Evolutionary conservation across 805 yeast genomes (phyloP).

Genomic region (Myxozyma udenii): DNA sequence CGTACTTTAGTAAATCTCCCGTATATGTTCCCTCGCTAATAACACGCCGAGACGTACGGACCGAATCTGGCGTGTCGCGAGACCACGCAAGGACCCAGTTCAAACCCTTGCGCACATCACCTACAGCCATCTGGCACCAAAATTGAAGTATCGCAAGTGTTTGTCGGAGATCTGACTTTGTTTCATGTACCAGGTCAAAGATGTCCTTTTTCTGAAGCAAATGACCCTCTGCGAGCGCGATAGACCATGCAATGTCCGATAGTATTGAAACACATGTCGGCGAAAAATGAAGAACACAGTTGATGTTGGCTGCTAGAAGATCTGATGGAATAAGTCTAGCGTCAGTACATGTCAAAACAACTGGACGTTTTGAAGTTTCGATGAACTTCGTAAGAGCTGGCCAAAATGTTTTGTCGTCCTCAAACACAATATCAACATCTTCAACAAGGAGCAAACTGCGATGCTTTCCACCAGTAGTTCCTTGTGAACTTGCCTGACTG

Average conservation of each 20-base stretch:
- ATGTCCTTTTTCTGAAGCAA: constrained; percentile 30
- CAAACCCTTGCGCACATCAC: constrained; percentile 23
- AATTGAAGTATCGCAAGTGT: constrained; percentile 29
- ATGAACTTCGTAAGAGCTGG: constrained; percentile 59
- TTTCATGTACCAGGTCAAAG: constrained; percentile 13
- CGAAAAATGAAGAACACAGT: constrained; percentile 41
- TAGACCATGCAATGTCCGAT: constrained; percentile 34
- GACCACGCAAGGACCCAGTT: constrained; percentile 20
- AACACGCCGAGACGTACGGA: constrained; percentile 6
- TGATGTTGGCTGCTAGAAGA: constrained; percentile 45
- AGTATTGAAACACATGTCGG: constrained; percentile 22
- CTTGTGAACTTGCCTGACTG: neutral
- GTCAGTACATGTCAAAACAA: constrained; percentile 63
- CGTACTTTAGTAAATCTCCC: neutral
- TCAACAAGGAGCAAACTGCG: constrained; percentile 75
- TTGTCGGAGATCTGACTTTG: constrained; percentile 32
- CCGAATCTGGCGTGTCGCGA: neutral
- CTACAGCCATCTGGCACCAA: constrained; percentile 34
- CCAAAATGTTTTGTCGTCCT: constrained; percentile 81
- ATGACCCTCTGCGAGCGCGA: constrained; percentile 42
- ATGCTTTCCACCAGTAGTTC: constrained; percentile 38
- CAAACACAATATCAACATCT: constrained; percentile 79
- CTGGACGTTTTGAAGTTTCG: constrained; percentile 62
- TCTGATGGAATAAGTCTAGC: constrained; percentile 47
- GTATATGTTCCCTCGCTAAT: constrained; percentile 19